These are phyloP conservation scores for Neopestalotiopsis sp. DNA, from an alignment of 2,329 filamentous ascomycete genomes.

Conservation along the genomic window DNA sequence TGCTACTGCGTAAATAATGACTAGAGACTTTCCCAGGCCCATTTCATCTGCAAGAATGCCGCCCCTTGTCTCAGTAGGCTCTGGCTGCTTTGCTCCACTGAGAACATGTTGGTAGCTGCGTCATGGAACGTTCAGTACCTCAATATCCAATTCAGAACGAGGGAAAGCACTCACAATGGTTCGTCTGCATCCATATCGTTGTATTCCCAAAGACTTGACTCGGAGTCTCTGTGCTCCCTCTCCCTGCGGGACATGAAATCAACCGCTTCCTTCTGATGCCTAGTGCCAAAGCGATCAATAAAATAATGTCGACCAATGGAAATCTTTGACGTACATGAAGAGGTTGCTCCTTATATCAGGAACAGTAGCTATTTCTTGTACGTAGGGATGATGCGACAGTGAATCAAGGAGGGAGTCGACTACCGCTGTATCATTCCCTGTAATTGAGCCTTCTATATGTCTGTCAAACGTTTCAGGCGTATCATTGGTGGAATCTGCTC, in stretches of 20 bases:
- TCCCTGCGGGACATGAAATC: neutral
- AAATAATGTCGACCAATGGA: no score
- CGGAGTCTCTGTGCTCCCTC: neutral
- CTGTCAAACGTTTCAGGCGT: no score
- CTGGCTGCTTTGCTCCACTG: neutral
- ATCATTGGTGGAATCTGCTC: no score
- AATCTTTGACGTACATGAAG: neutral
- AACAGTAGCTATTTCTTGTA: neutral
- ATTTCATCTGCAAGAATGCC: constrained; percentile 18
- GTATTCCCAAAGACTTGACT: constrained; percentile 15
- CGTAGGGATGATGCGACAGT: neutral
- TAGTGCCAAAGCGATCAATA: neutral
- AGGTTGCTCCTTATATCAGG: neutral
- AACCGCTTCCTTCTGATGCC: neutral
- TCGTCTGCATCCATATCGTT: constrained; percentile 12
- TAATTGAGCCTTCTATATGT: rapidly evolving
- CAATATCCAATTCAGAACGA: no score
- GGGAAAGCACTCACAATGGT: constrained; percentile 14
- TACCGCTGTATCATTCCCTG: neutral
- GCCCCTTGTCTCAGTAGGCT: neutral
- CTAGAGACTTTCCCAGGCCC: constrained; percentile 12
- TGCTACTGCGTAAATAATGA: neutral
- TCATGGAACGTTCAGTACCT: no score
- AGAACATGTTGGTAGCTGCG: neutral
- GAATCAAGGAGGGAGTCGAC: neutral